phyloP scores from a whole-genome alignment of 2,329 filamentous ascomycete genomes.

The Botrytis galanthina region DNA sequence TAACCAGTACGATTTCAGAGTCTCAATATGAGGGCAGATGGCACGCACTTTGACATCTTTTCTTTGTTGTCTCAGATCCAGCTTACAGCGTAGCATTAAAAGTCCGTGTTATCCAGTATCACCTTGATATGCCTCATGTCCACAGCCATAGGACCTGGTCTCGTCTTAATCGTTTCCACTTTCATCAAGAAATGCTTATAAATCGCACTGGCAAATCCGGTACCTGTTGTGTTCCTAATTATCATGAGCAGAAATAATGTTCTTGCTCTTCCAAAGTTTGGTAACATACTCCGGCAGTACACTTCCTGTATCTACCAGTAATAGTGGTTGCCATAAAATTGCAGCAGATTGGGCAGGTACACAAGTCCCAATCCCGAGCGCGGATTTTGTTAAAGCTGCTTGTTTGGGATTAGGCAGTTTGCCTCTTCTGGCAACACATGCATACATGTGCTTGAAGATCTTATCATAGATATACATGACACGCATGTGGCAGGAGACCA shows the following conservation, averaged over 20 bases:
- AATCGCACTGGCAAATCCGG: not conserved
- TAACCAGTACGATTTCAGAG: not conserved
- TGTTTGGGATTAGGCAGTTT: conserved; percentile 13
- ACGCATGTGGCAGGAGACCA: conserved; percentile 33
- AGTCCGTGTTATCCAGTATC: not conserved
- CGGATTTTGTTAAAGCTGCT: conserved; percentile 13
- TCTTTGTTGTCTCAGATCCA: not conserved
- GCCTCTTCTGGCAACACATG: conserved; percentile 23
- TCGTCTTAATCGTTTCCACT: not conserved
- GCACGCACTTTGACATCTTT: not conserved
- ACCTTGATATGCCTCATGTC: not conserved
- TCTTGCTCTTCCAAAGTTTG: conserved; percentile 23
- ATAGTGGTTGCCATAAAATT: conserved; percentile 29
- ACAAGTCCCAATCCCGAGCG: conserved; percentile 29
- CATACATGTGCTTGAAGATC: conserved; percentile 30
- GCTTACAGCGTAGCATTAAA: not conserved
- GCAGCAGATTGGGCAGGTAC: conserved; percentile 24
- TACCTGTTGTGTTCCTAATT: not conserved
- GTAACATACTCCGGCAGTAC: conserved; percentile 26
- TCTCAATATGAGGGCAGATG: not conserved
- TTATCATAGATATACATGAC: conserved; percentile 30
- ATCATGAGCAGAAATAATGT: conserved; percentile 2
- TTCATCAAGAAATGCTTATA: not conserved
- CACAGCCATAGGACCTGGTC: not conserved
- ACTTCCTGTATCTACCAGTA: conserved; percentile 26